Base-by-base conservation (phyloP, 768 basidiomycete species). In the Scleroderma citrinum region DNA sequence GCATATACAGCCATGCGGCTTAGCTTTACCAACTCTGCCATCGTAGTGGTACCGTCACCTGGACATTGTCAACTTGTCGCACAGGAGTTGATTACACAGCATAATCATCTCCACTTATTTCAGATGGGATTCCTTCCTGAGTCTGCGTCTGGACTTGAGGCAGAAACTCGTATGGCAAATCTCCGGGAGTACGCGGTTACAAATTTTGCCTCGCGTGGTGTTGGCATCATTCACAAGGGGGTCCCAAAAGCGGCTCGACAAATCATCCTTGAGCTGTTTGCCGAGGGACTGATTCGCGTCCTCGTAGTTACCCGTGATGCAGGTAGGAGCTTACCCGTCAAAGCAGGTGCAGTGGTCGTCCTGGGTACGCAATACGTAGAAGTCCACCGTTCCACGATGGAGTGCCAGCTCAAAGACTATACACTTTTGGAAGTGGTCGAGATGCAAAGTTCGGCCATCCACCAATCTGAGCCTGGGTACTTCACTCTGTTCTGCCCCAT, bases 281-380 rank as follows among this genome's bases (percentile, higher is more conserved):
- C 81, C 0, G 82, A 91, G 52, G 89, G 90, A 0, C 70, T 88
- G 34, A 61, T 97, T 36, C 82, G 83, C 7, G 85, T 93, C 12
- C 72, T 99, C 23, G 71, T 98, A 52, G 85, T 82, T 0, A 84
- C 94, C 3, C 80, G 84, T 32, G 91, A 94, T 36, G 75, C 83
- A 13, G 91, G 88, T 62, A 95, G 93, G 93, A 82, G 79, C 24
- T 63, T 97, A n/a, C 92, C 94, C 17, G 80, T 93, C 16, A 80
- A 83, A 46, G 90, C 89, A 1, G 75, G 78, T 7, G 79, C 79
- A 6, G 94, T 98, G 14, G 73, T 98, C 32, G 84, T 92, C 39
- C 86, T 98, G 85, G 88, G 92, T 16, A 91, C 94, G 3, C 96
- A 99, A 64, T 95, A 90, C 64, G 64, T 83, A 21, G 71, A 79